Conservation (phyloP, 331 rosid species). For the Cydonia oblonga region DNA sequence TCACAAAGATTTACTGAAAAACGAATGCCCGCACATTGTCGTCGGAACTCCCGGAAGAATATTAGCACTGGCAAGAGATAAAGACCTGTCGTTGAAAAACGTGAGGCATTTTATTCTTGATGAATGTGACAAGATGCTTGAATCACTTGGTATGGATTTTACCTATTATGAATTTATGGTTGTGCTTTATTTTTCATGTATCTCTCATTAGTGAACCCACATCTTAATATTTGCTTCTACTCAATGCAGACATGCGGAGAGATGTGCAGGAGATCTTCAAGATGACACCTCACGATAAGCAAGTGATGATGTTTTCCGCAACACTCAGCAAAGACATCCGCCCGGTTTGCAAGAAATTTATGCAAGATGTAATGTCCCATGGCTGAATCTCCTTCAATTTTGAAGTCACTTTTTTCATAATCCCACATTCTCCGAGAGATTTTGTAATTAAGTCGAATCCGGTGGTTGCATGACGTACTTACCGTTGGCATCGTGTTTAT, state of each 20-base stretch:
- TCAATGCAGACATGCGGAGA: conserved; percentile 81
- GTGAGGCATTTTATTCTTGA: conserved; percentile 93
- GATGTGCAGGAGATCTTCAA: conserved; percentile 97
- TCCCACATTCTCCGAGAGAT: conserved; percentile 43
- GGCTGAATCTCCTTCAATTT: conserved; percentile 81
- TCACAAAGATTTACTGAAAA: conserved; percentile 83
- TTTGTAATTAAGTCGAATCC: conserved; percentile 25
- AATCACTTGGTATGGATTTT: conserved; percentile 67
- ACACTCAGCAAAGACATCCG: conserved; percentile 99
- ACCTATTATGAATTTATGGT: not conserved
- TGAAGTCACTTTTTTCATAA: conserved; percentile 65
- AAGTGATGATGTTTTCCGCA: conserved; percentile 99
- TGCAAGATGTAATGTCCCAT: conserved; percentile 99
- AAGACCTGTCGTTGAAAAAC: conserved; percentile 83
- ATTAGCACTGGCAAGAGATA: conserved; percentile 72
- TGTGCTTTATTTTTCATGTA: not conserved
- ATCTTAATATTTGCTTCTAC: not conserved
- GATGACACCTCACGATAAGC: conserved; percentile 99
- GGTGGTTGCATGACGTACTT: conserved; percentile 24
- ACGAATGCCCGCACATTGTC: conserved; percentile 98
- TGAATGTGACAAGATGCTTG: conserved; percentile 99
- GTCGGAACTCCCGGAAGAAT: conserved; percentile 99
- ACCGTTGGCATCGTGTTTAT: conserved; percentile 16
- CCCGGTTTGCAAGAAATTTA: conserved; percentile 98
- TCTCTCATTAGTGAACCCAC: not conserved